Conservation (phyloP, 2,329 filamentous ascomycete species). For the Colletotrichum lindemuthianum region DNA sequence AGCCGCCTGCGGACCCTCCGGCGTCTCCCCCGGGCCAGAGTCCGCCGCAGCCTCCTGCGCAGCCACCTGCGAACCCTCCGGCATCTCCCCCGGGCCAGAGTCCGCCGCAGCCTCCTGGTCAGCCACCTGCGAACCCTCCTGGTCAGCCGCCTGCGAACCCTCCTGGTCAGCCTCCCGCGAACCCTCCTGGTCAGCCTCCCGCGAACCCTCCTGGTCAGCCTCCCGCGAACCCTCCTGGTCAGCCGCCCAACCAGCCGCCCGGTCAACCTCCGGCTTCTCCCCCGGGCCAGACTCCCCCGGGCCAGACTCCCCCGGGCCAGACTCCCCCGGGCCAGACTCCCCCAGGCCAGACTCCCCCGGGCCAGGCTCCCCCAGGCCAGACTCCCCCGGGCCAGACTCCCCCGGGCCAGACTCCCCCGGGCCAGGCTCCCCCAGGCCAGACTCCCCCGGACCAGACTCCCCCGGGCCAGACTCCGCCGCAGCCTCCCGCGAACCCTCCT, state of each 20-base stretch:
- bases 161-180: neutral
- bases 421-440: too few species aligned
- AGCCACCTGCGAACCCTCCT: neutral
- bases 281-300: neutral
- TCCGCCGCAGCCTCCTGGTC: constrained; percentile 1
- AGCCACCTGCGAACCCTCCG: neutral
- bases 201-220: neutral
- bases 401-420: too few species aligned
- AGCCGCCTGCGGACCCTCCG: neutral
- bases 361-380: too few species aligned
- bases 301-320: too few species aligned
- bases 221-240: constrained; percentile 1
- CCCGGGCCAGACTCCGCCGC: too few species aligned
- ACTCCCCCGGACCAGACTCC: too few species aligned
- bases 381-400: too few species aligned
- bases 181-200: constrained; percentile 12
- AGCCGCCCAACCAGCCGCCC: neutral
- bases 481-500: neutral
- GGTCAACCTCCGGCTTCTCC: neutral
- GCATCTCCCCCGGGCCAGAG: neutral
- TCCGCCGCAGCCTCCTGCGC: constrained; percentile 7
- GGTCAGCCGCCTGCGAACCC: constrained; percentile 5
- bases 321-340: too few species aligned
- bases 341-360: too few species aligned
- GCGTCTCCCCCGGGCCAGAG: neutral